Percentiles rank a stretch among this genome's conserved stretches.
These are phyloP conservation scores for Aspergillus cejpii DNA, from an alignment of 2,329 filamentous ascomycete species.

Conservation along the genomic window DNA sequence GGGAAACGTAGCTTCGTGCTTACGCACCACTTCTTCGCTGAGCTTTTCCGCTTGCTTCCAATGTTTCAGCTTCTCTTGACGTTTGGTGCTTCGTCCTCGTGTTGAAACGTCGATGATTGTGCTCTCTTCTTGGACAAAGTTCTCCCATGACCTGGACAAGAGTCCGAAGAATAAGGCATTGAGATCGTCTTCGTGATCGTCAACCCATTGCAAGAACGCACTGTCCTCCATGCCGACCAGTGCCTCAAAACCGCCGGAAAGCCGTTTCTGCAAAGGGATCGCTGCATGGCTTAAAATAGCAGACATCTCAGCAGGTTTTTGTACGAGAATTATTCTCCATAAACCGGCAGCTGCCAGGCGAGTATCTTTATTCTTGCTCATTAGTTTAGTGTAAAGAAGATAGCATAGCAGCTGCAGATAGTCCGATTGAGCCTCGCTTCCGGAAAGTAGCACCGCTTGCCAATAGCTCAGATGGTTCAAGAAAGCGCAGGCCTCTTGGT, in stretches of 20 bases:
- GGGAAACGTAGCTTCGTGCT: conserved; percentile 79
- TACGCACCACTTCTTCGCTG: conserved; percentile 64
- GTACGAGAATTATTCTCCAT: conserved; percentile 86
- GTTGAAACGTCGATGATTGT: conserved; percentile 69
- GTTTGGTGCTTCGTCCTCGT: conserved; percentile 61
- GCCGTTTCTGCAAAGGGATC: conserved; percentile 60
- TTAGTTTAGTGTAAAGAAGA: conserved; percentile 80
- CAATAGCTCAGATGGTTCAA: conserved; percentile 87
- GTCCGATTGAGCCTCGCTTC: conserved; percentile 70
- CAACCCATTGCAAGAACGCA: conserved; percentile 80
- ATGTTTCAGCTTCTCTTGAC: conserved; percentile 72
- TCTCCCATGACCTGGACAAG: conserved; percentile 78
- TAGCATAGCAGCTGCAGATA: conserved; percentile 85
- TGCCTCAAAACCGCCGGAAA: conserved; percentile 72
- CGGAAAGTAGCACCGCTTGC: conserved; percentile 82
- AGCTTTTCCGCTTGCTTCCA: conserved; percentile 67
- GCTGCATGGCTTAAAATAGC: conserved; percentile 66
- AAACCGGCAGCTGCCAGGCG: conserved; percentile 73
- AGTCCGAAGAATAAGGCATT: conserved; percentile 76
- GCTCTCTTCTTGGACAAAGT: conserved; percentile 79
- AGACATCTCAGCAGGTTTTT: conserved; percentile 78
- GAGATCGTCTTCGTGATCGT: conserved; percentile 68
- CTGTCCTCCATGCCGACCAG: conserved; percentile 84
- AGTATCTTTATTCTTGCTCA: conserved; percentile 61
- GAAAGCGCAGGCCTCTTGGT: conserved; percentile 61